Percentiles rank a stretch among this genome's conserved stretches.
Conservation (phyloP, 257 asterid species). For the Haberlea rhodopensis region DNA sequence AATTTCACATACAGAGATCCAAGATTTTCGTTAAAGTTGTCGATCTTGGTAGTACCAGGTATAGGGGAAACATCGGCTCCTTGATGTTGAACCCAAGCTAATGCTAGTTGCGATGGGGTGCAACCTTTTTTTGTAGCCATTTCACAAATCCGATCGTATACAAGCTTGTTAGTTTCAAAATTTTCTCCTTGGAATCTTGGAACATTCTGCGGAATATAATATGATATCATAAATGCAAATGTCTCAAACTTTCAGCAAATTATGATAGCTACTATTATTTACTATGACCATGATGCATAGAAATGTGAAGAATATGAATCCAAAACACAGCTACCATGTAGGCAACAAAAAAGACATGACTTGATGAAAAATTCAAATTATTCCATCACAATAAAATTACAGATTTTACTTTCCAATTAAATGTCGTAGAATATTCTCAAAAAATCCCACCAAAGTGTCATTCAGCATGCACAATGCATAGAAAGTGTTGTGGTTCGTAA, state of each 20-base stretch:
- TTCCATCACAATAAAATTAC: too few species aligned
- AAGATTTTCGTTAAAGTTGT: conserved; percentile 38
- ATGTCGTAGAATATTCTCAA: too few species aligned
- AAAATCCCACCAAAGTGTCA: too few species aligned
- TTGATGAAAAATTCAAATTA: too few species aligned
- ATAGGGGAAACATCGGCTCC: conserved; percentile 50
- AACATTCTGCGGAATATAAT: conserved; percentile 21
- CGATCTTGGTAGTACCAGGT: conserved; percentile 49
- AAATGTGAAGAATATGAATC: neutral
- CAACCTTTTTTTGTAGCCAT: conserved; percentile 47
- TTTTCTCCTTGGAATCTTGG: conserved; percentile 44
- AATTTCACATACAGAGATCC: conserved; percentile 35
- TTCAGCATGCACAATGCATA: too few species aligned
- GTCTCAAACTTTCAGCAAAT: neutral
- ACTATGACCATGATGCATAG: neutral
- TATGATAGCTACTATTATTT: neutral
- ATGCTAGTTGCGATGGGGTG: conserved; percentile 46
- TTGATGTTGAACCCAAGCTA: conserved; percentile 55
- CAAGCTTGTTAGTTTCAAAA: conserved; percentile 36
- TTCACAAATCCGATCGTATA: conserved; percentile 35
- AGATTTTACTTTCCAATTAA: too few species aligned
- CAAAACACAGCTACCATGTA: too few species aligned
- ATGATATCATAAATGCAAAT: neutral
- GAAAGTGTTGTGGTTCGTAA: too few species aligned
- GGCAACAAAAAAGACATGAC: too few species aligned